These are phyloP conservation scores for Neonectria coccinea DNA, from an alignment of 2,329 filamentous ascomycete species.

Conservation along the genomic window DNA sequence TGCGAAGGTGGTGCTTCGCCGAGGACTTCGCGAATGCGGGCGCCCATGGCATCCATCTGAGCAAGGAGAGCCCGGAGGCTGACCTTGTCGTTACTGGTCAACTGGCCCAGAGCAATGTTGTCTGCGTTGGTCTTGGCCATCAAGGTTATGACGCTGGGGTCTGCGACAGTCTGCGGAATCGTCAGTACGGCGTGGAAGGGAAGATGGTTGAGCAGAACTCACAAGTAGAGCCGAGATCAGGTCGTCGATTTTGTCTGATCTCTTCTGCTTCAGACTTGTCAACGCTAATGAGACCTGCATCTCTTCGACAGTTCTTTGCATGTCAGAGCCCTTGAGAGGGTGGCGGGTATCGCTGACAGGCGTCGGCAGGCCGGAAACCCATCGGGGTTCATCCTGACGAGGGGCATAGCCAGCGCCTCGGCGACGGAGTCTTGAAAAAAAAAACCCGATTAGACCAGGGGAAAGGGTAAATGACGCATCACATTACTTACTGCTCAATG, in stretches of 20 bases:
- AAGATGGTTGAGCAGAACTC: conserved; percentile 51
- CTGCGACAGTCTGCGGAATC: conserved; percentile 56
- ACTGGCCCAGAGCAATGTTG: conserved; percentile 55
- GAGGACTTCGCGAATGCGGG: conserved; percentile 56
- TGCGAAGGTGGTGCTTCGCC: conserved; percentile 46
- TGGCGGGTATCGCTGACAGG: conserved; percentile 35
- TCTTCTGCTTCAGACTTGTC: conserved; percentile 65
- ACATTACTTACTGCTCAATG: conserved; percentile 67
- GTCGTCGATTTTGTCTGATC: conserved; percentile 61
- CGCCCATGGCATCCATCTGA: conserved; percentile 59
- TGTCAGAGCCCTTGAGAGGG: conserved; percentile 50
- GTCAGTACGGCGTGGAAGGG: conserved; percentile 28
- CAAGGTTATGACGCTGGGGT: conserved; percentile 58
- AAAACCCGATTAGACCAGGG: conserved; percentile 27
- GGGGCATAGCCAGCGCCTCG: conserved; percentile 54
- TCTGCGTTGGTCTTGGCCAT: conserved; percentile 62
- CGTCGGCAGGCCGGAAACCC: conserved; percentile 45
- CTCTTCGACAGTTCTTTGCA: conserved; percentile 65
- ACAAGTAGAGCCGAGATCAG: conserved; percentile 73
- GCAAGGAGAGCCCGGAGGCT: conserved; percentile 62
- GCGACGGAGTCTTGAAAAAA: conserved; percentile 49
- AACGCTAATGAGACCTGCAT: conserved; percentile 76
- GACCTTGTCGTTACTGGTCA: conserved; percentile 57
- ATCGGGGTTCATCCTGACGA: conserved; percentile 47
- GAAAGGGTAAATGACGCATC: background rate